Percentiles rank a stretch among this genome's conserved stretches.
Evolutionary conservation across 2,329 filamentous ascomycete species (phyloP).

Genomic region (Pseudopithomyces chartarum): DNA sequence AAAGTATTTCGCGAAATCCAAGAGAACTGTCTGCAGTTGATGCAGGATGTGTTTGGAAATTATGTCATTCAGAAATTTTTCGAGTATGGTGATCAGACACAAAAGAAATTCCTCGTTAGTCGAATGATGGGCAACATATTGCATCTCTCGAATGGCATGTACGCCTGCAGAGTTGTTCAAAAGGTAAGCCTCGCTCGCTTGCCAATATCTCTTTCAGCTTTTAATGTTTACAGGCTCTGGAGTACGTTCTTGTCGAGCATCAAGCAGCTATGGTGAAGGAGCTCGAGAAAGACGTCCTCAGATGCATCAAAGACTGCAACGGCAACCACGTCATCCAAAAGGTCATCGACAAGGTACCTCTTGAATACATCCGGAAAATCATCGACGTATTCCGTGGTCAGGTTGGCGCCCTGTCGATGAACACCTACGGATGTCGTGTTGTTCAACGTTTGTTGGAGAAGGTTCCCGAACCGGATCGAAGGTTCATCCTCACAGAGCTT

Average conservation of each 20-base stretch:
- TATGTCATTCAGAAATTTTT: slow-evolving; percentile 99
- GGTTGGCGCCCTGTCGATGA: slow-evolving; percentile 73
- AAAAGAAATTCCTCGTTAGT: slow-evolving; percentile 84
- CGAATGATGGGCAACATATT: slow-evolving; percentile 87
- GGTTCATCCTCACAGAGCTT: slow-evolving; percentile 76
- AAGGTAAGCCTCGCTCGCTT: slow-evolving; percentile 63
- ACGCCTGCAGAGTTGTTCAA: slow-evolving; percentile 93
- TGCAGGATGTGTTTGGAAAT: slow-evolving; percentile 97
- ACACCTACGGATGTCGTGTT: slow-evolving; percentile 89
- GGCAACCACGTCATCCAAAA: slow-evolving; percentile 98
- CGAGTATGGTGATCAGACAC: slow-evolving; percentile 89
- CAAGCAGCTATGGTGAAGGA: slow-evolving; percentile 84
- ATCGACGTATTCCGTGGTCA: slow-evolving; percentile 79
- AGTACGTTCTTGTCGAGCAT: slow-evolving; percentile 90
- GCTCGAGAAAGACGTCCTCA: slow-evolving; percentile 74
- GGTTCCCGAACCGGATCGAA: slow-evolving; percentile 73
- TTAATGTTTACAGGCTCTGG: slow-evolving; percentile 68
- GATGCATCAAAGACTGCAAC: slow-evolving; percentile 83
- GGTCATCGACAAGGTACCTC: slow-evolving; percentile 80
- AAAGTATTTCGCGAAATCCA: slow-evolving; percentile 86
- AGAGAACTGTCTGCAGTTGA: slow-evolving; percentile 81
- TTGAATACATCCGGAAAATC: slow-evolving; percentile 81
- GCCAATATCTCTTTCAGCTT: neutral
- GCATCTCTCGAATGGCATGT: slow-evolving; percentile 82
- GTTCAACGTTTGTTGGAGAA: slow-evolving; percentile 90